Evolutionary conservation across 805 yeast species (phyloP).

Genomic region (Monosporozyma yasuniensis): DNA sequence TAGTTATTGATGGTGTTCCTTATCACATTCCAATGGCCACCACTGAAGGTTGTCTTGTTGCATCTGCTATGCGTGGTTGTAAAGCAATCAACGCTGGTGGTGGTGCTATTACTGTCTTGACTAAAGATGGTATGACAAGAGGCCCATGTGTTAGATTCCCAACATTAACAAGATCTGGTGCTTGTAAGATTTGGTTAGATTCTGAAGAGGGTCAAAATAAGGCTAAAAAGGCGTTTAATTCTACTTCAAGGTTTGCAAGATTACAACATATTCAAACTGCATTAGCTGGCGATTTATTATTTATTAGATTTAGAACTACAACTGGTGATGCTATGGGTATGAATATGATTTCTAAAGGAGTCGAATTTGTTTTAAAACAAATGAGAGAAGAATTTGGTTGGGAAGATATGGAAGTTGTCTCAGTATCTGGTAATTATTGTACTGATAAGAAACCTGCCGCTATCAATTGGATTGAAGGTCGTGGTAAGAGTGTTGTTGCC

Average conservation of each 20-base stretch:
- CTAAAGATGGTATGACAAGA: slow-evolving; percentile 99
- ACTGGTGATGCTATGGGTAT: slow-evolving; percentile 99
- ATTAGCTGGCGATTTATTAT: slow-evolving; percentile 83
- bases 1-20: slow-evolving; percentile 80
- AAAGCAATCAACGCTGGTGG: slow-evolving; percentile 97
- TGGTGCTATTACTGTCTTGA: slow-evolving; percentile 85
- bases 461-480: slow-evolving; percentile 97
- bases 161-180: slow-evolving; percentile 77
- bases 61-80: slow-evolving; percentile 98
- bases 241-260: slow-evolving; percentile 95
- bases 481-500: slow-evolving; percentile 97
- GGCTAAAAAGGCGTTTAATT: slow-evolving; percentile 84
- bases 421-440: slow-evolving; percentile 96
- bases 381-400: slow-evolving; percentile 88
- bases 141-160: slow-evolving; percentile 96
- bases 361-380: slow-evolving; percentile 71
- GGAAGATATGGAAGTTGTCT: slow-evolving; percentile 86
- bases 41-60: slow-evolving; percentile 97
- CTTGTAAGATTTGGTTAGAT: slow-evolving; percentile 91
- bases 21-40: slow-evolving; percentile 98
- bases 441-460: slow-evolving; percentile 98
- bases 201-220: slow-evolving; percentile 84
- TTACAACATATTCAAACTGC: slow-evolving; percentile 87
- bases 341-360: slow-evolving; percentile 99
- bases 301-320: slow-evolving; percentile 88